Conservation (phyloP, 257 asterid genomes). For the Nyctanthes arbortristis region DNA sequence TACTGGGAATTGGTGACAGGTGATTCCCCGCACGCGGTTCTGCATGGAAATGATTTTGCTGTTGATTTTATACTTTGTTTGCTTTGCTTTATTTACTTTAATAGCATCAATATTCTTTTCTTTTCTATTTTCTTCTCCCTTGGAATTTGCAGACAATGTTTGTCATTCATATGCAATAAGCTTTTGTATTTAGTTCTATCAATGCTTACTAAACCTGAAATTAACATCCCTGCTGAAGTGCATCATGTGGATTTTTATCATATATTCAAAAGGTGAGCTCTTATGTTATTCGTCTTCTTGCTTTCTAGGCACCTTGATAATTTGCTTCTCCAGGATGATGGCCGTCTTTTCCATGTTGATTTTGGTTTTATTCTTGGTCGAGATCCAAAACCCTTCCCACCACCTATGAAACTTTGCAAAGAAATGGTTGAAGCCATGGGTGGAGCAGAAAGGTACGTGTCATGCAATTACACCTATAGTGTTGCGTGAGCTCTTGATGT, state of each 20-base stretch:
- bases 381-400: conserved; percentile 99
- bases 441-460: conserved; percentile 87
- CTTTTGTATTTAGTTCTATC: too few relatives aligned
- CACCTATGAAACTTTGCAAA: conserved; percentile 99
- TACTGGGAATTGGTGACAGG: conserved; percentile 99
- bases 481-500: not conserved
- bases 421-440: conserved; percentile 99
- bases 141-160: not conserved
- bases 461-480: not conserved
- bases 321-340: conserved; percentile 92
- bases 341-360: conserved; percentile 96
- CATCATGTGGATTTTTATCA: conserved; percentile 9
- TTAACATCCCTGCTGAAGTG: not conserved
- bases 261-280: conserved; percentile 14
- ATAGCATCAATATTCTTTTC: not conserved
- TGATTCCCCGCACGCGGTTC: conserved; percentile 28
- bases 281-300: conserved; percentile 26
- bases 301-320: conserved; percentile 90
- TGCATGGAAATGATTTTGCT: not conserved
- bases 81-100: not conserved
- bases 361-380: conserved; percentile 92
- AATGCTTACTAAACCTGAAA: not conserved
- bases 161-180: too few relatives aligned
- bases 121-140: not conserved
- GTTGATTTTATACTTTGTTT: not conserved